phyloP scores from a whole-genome alignment of 371 early-diverging fungal genomes.

The Rhizopus sp. region DNA sequence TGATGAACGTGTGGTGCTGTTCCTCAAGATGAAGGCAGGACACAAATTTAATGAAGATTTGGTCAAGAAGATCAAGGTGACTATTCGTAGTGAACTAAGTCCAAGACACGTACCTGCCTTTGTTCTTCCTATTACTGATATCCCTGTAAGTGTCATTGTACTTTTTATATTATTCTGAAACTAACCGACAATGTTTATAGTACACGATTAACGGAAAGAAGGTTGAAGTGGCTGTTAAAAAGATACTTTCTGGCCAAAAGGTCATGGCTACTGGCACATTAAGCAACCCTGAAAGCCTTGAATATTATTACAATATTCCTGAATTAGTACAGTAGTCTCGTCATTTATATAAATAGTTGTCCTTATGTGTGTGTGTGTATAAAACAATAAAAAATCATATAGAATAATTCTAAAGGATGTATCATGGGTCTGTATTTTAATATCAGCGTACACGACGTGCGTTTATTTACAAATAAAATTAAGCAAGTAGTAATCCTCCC shows the following conservation, averaged over 20 bases:
- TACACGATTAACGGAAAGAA: slow-evolving; percentile 97
- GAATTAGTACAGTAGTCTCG: slow-evolving; percentile 42
- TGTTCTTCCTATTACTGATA: slow-evolving; percentile 77
- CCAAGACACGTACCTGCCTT: slow-evolving; percentile 95
- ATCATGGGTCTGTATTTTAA: too few relatives aligned
- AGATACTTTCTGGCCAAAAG: slow-evolving; percentile 81
- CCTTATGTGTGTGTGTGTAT: too few relatives aligned
- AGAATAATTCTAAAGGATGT: too few relatives aligned
- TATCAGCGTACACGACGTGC: too few relatives aligned
- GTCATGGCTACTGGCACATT: slow-evolving; percentile 76
- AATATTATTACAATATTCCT: slow-evolving; percentile 73
- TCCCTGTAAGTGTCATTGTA: slow-evolving; percentile 69
- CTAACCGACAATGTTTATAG: slow-evolving; percentile 28
- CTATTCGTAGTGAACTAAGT: slow-evolving; percentile 84
- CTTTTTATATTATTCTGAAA: background rate
- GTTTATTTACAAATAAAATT: background rate
- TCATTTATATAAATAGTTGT: too few relatives aligned
- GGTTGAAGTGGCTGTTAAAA: slow-evolving; percentile 96
- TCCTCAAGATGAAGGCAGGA: slow-evolving; percentile 74
- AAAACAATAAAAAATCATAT: too few relatives aligned
- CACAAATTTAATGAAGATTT: slow-evolving; percentile 43
- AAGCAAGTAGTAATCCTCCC: slow-evolving; percentile 15
- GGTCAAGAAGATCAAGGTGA: slow-evolving; percentile 61
- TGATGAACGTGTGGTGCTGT: slow-evolving; percentile 93
- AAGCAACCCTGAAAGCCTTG: slow-evolving; percentile 86